These are phyloP conservation scores for Lenzites betulinus DNA, from an alignment of 768 basidiomycete genomes.

Conservation along the genomic window DNA sequence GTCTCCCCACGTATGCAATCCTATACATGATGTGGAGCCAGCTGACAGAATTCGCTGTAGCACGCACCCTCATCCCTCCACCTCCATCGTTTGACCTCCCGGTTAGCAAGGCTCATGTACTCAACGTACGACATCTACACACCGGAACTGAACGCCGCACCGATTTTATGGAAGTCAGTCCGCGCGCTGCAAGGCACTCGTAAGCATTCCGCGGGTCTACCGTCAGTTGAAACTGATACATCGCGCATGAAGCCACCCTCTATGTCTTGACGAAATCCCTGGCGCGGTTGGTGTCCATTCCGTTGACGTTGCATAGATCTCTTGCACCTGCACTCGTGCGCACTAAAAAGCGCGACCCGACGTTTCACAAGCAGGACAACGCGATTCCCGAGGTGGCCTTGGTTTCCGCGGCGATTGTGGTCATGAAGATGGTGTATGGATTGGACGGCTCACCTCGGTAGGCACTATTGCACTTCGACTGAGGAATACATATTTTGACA, in stretches of 20 bases:
- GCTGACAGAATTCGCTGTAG: slow-evolving; percentile 39
- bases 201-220: slow-evolving; percentile 42
- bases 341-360: slow-evolving; percentile 41
- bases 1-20: slow-evolving; percentile 63
- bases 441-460: slow-evolving; percentile 70
- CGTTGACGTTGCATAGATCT: slow-evolving; percentile 59
- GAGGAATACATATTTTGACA: not conserved
- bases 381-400: slow-evolving; percentile 70
- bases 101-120: slow-evolving; percentile 60
- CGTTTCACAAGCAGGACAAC: slow-evolving; percentile 58
- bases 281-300: slow-evolving; percentile 54
- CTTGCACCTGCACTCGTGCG: slow-evolving; percentile 47
- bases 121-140: slow-evolving; percentile 57
- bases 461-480: slow-evolving; percentile 7
- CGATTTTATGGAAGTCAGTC: slow-evolving; percentile 76
- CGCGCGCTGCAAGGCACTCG: slow-evolving; percentile 71
- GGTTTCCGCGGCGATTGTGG: slow-evolving; percentile 59
- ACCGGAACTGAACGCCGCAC: slow-evolving; percentile 76
- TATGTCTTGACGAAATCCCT: slow-evolving; percentile 67
- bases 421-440: slow-evolving; percentile 85
- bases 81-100: slow-evolving; percentile 63
- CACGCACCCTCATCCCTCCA: slow-evolving; percentile 57
- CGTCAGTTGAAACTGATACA: not conserved
- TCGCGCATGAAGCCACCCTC: slow-evolving; percentile 40
- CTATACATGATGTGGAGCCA: too few relatives aligned